Evolutionary conservation across 1,284 basidiomycete species (phyloP).

Genomic region (Agroathelia rolfsii): DNA sequence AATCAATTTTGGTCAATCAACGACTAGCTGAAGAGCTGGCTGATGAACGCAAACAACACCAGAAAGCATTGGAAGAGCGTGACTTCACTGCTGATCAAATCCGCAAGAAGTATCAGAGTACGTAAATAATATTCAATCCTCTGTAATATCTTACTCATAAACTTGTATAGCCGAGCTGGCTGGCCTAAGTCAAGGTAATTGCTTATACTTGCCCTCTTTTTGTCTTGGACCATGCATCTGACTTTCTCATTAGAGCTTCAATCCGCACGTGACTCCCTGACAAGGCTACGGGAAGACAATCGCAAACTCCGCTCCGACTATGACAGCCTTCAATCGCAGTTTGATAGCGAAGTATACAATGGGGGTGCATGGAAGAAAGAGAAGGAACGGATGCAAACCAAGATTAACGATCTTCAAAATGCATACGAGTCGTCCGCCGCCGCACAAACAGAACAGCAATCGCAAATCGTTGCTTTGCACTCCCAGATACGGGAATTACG

Average conservation of each 20-base stretch:
- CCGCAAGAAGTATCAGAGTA: conserved; percentile 77
- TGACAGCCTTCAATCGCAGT: conserved; percentile 65
- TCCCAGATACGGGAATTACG: conserved; percentile 80
- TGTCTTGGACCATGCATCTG: conserved; percentile 4
- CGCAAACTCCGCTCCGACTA: conserved; percentile 68
- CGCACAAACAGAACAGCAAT: conserved; percentile 70
- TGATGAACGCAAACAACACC: conserved; percentile 66
- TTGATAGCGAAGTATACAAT: conserved; percentile 71
- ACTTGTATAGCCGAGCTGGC: conserved; percentile 51
- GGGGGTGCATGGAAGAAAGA: conserved; percentile 79
- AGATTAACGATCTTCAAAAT: conserved; percentile 66
- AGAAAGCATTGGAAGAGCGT: conserved; percentile 66
- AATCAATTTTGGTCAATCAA: conserved; percentile 52
- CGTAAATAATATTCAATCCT: conserved; percentile 5
- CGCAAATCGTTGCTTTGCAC: conserved; percentile 74
- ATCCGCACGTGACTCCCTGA: conserved; percentile 66
- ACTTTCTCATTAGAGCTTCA: conserved; percentile 64
- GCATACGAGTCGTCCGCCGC: conserved; percentile 70
- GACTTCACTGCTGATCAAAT: conserved; percentile 73
- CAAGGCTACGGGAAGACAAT: conserved; percentile 69
- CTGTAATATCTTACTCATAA: conserved; percentile 8
- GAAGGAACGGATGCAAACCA: conserved; percentile 75
- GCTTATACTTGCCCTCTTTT: conserved; percentile 9
- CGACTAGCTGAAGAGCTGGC: conserved; percentile 65
- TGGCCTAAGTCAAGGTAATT: conserved; percentile 63